phyloP scores from a whole-genome alignment of 805 yeast species.

The Pachysolen tannophilus region DNA sequence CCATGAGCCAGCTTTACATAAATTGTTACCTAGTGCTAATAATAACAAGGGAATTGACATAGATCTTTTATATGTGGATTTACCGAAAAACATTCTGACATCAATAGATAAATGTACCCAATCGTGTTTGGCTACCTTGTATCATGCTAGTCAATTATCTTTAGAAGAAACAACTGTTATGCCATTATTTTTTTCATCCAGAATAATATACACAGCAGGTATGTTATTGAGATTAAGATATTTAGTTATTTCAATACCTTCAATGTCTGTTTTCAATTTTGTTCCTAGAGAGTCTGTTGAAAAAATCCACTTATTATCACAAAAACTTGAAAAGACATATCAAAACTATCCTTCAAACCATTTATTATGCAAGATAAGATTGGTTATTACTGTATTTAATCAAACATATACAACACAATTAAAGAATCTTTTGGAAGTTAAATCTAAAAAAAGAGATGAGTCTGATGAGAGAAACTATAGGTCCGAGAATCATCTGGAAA shows the following conservation, averaged over 20 bases:
- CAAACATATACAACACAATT: constrained; percentile 57
- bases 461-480: neutral
- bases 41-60: constrained; percentile 4
- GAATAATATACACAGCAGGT: constrained; percentile 60
- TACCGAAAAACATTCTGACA: constrained; percentile 24
- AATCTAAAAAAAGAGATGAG: neutral
- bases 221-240: constrained; percentile 51
- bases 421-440: constrained; percentile 9
- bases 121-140: constrained; percentile 44
- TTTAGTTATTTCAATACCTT: constrained; percentile 45
- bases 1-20: constrained; percentile 43
- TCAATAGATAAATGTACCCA: constrained; percentile 43
- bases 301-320: constrained; percentile 17
- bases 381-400: constrained; percentile 49
- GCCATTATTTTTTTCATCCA: constrained; percentile 49
- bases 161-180: constrained; percentile 41
- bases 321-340: constrained; percentile 20
- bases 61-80: constrained; percentile 10
- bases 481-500: no score
- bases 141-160: constrained; percentile 36
- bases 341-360: constrained; percentile 35
- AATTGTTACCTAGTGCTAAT: no score
- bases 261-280: constrained; percentile 31
- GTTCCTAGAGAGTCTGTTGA: constrained; percentile 37
- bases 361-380: constrained; percentile 43